Evolutionary conservation across 2,329 filamentous ascomycete genomes (phyloP), one percentile per base, ranked within the genome.

Genomic region (Drechslerella stenobrocha): DNA sequence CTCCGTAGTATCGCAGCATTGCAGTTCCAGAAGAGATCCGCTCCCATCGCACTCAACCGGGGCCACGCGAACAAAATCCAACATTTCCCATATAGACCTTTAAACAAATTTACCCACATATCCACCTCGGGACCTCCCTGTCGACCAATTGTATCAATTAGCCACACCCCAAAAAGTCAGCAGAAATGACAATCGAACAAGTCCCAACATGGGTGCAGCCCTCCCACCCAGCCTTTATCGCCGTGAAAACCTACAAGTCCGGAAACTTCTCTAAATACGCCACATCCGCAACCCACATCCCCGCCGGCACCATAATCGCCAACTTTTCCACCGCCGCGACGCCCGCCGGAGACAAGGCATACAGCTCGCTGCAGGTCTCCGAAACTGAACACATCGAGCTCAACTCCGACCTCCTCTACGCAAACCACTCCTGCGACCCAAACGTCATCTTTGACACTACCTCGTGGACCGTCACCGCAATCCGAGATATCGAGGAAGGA

Each of bases 351-450:
- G 75, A 78, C 2, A 78, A 80, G 69, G 85, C 82, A 8, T 87
- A 87, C 72, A 82, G 84, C 26, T 86, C 84, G 1, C 83, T 87
- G 23, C 84, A 87, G 76, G 81, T 81, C 67, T 82, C 79, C 65
- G 77, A 77, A 55, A 75, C 82, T 70, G 77, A 77, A 59, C 84
- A 87, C 74, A 76, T 87, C 72, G 81, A 83, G 72, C 77, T 87
- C 42, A 87, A 87, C 77, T 85, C 82, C 72, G 84, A 87, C 73
- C 74, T 87, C 73, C 75, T 87, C 45, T 87, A 86, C 76, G 83
- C 86, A 71, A 87, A 87, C 75, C 84, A 87, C 76, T 84, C 82
- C 2, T 87, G 84, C 76, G 83, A 84, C 72, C 84, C 84, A 22
- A 83, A 82, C 74, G 78, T 87, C 65, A 83, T 85, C 70, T 85